Evolutionary conservation across 164 flowering plant genomes (phyloP), one percentile per base, ranked within the genome.

Genomic region (Vitis rupestris): DNA sequence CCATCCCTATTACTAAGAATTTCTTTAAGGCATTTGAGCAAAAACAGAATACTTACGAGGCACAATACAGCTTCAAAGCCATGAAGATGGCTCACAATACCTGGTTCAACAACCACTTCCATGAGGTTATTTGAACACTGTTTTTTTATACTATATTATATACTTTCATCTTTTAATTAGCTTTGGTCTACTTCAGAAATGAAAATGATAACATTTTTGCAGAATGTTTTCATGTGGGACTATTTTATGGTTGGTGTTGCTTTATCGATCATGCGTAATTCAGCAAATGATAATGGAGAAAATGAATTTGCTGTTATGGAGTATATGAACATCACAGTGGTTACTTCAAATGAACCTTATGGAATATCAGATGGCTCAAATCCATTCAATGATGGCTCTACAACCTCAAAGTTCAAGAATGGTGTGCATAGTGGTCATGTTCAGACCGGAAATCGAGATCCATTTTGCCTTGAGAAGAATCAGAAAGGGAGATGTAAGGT

Each of bases 141-240:
- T 37, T 37, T 37, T 37, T 37, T 6, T 37, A 37, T 37, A 37
- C 44, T 37, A 0, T 37, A 0, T 37, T 37, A 37, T 3, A 37
- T 2, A 37, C 44, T 37, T 2, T 37, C 44, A 37, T 37, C 44
- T 37, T 37, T 37, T 37, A 37, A 23, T 37, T 37, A 0, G 44
- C 44, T 37, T 37, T 37, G 44, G 44, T 37, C 44, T 37, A 37
- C 44, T 37, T 37, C 44, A 37, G 44, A 37, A 37, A 37, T 37
- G 44, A 37, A 37, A 37, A 37, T 37, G 44, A 2, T 6, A 37
- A 37, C 44, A 37, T 65, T 63, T 64, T 59, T 74, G 76, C 93
- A 91, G 97, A 90, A 88, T 73, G 89, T 89, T 71, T 93, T 88
- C 74, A 91, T 95, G 98, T 95, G 99, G 99, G 99, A 95, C 69